These are phyloP conservation scores for Penicillium herquei DNA, from an alignment of 495 filamentous ascomycete species.

Conservation along the genomic window DNA sequence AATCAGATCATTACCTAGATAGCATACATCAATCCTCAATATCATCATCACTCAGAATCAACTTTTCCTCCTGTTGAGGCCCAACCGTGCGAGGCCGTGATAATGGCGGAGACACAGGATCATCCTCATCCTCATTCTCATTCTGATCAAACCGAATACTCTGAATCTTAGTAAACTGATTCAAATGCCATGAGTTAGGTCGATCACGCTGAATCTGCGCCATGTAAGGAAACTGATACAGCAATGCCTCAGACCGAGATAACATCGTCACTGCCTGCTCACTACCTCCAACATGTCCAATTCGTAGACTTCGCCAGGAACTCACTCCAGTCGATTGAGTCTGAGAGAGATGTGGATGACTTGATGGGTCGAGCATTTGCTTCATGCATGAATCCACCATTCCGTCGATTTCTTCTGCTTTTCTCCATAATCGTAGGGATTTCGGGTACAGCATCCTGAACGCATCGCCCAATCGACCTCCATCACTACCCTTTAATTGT, in stretches of 20 bases:
- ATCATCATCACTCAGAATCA: constrained; percentile 91
- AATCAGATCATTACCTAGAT: background rate
- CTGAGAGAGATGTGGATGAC: constrained; percentile 13
- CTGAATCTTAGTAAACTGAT: constrained; percentile 66
- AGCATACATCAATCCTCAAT: constrained; percentile 71
- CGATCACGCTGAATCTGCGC: constrained; percentile 50
- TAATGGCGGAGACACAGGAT: constrained; percentile 4
- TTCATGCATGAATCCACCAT: constrained; percentile 65
- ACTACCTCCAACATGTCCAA: constrained; percentile 1
- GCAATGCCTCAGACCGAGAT: constrained; percentile 69
- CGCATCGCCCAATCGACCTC: constrained; percentile 49
- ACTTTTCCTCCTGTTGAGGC: constrained; percentile 43
- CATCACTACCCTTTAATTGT: constrained; percentile 30
- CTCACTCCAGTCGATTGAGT: constrained; percentile 30
- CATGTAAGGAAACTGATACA: constrained; percentile 86
- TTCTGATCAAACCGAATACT: constrained; percentile 40
- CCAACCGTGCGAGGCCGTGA: constrained; percentile 5
- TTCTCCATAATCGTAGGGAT: constrained; percentile 70
- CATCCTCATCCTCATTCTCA: constrained; percentile 43
- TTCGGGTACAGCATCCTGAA: constrained; percentile 88
- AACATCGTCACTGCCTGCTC: constrained; percentile 36
- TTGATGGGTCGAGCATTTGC: constrained; percentile 28
- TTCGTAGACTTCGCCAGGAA: constrained; percentile 35
- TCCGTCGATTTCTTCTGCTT: constrained; percentile 73
- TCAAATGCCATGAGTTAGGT: constrained; percentile 51